Conservation (phyloP, 2,329 filamentous ascomycete genomes). For the Pleoardoris graminearum region DNA sequence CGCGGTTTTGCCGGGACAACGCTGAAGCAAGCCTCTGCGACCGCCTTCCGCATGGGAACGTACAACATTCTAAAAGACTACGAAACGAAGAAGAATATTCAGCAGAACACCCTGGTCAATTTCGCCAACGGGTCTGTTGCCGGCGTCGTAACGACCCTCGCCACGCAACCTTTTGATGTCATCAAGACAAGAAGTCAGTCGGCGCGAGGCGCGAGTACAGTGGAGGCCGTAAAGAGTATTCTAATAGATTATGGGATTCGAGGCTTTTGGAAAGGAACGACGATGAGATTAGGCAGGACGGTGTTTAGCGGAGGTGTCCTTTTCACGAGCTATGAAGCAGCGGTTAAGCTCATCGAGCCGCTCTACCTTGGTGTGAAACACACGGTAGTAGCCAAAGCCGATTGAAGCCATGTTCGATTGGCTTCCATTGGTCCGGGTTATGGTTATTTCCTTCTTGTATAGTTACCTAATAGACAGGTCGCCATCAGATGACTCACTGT, state of each 20-base stretch:
- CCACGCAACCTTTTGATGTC: conserved; percentile 65
- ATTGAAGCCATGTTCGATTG: conserved; percentile 19
- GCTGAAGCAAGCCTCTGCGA: conserved; percentile 64
- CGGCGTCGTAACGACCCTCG: conserved; percentile 62
- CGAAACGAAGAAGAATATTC: conserved; percentile 52
- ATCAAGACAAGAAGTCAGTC: conserved; percentile 67
- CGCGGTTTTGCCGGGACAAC: conserved; percentile 64
- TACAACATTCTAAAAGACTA: conserved; percentile 68
- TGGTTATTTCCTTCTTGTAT: not conserved
- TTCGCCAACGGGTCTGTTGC: conserved; percentile 66
- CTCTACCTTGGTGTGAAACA: conserved; percentile 31
- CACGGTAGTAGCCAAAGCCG: conserved; percentile 19
- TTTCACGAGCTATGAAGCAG: conserved; percentile 65
- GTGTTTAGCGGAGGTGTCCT: conserved; percentile 69
- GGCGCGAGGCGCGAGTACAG: conserved; percentile 60
- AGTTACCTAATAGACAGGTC: not conserved
- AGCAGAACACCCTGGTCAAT: conserved; percentile 57
- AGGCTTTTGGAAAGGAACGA: conserved; percentile 69
- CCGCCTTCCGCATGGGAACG: conserved; percentile 64
- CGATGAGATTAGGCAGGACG: conserved; percentile 67
- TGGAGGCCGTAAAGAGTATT: conserved; percentile 60
- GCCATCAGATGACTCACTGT: conserved; percentile 15
- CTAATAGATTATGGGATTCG: conserved; percentile 60
- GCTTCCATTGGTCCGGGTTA: not conserved
- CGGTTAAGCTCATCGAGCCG: conserved; percentile 54